Conservation (phyloP, 129 eudicot genomes). For the Flaveria trinervia region DNA sequence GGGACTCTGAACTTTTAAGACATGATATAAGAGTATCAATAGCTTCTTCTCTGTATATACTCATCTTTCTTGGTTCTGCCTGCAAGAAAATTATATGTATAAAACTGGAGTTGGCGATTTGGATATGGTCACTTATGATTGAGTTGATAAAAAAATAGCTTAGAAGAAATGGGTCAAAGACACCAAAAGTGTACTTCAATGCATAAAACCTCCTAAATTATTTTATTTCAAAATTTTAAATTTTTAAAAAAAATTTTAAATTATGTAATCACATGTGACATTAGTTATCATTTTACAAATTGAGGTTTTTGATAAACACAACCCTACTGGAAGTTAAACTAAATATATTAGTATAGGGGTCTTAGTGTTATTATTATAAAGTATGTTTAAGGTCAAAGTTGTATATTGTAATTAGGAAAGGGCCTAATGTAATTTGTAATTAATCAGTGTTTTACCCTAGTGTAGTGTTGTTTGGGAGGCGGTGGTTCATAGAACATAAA, state of each 20-base stretch:
- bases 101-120: not conserved
- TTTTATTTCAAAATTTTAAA: not conserved
- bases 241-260: not conserved
- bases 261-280: not conserved
- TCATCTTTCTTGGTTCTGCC: constrained; percentile 84
- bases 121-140: not conserved
- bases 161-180: not conserved
- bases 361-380: no score
- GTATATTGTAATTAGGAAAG: no score
- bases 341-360: no score
- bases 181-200: not conserved
- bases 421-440: no score
- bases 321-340: not conserved
- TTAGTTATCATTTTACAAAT: not conserved
- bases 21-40: constrained; percentile 67
- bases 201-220: constrained; percentile 10
- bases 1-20: constrained; percentile 64
- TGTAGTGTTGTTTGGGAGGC: no score
- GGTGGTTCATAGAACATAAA: no score
- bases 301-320: not conserved
- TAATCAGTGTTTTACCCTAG: no score
- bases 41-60: constrained; percentile 86
- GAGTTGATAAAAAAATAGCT: not conserved
- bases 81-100: constrained; percentile 26
- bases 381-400: no score